Conservation (phyloP, 140 eudicot genomes). For the Cichorium intybus region DNA sequence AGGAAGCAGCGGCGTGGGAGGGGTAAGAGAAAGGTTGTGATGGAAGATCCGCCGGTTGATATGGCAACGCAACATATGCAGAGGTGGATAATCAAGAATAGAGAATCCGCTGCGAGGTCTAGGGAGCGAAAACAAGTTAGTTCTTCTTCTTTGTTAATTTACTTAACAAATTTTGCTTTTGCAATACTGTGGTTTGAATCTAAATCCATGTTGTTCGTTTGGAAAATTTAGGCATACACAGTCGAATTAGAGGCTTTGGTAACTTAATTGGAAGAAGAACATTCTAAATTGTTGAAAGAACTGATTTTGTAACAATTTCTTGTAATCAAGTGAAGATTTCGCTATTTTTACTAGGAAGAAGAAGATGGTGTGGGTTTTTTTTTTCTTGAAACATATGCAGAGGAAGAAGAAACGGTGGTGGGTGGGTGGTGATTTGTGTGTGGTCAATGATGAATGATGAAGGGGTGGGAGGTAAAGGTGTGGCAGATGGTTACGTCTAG, state of each 20-base stretch:
- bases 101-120: slow-evolving; percentile 93
- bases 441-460: too few relatives aligned
- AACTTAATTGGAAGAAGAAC: slow-evolving; percentile 77
- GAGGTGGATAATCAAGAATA: slow-evolving; percentile 81
- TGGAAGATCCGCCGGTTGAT: slow-evolving; percentile 71
- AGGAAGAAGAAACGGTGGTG: too few relatives aligned
- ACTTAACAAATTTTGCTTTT: neutral
- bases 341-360: too few relatives aligned
- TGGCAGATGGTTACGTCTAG: too few relatives aligned
- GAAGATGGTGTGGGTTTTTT: too few relatives aligned
- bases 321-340: too few relatives aligned
- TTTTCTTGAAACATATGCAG: too few relatives aligned
- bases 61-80: slow-evolving; percentile 94
- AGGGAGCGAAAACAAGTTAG: slow-evolving; percentile 82
- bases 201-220: neutral
- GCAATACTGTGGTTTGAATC: neutral
- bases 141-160: neutral
- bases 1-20: slow-evolving; percentile 38
- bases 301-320: too few relatives aligned
- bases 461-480: too few relatives aligned
- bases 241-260: slow-evolving; percentile 83
- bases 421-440: too few relatives aligned
- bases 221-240: slow-evolving; percentile 58
- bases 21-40: slow-evolving; percentile 64
- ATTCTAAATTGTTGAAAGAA: slow-evolving; percentile 65